Evolutionary conservation across 768 basidiomycete species (phyloP).

Genomic region (Suillus cothurnatus): DNA sequence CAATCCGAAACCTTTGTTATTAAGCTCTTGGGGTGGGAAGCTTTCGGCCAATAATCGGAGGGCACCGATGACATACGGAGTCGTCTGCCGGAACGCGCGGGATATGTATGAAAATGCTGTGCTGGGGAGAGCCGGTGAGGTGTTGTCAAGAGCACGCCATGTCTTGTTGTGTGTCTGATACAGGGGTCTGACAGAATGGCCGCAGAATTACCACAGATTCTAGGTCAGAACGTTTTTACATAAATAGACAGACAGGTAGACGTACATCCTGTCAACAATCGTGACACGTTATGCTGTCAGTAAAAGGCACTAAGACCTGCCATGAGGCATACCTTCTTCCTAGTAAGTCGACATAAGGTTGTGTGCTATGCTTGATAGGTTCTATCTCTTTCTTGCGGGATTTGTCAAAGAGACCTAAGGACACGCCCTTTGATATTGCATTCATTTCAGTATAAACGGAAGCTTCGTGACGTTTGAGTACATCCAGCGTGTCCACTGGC

Average conservation of each 20-base stretch:
- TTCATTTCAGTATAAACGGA: slow-evolving; percentile 95
- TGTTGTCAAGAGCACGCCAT: slow-evolving; percentile 83
- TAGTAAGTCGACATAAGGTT: slow-evolving; percentile 88
- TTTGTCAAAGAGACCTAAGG: slow-evolving; percentile 73
- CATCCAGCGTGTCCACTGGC: neutral
- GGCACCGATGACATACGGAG: slow-evolving; percentile 77
- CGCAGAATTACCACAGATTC: too few species aligned
- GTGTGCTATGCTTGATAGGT: slow-evolving; percentile 56
- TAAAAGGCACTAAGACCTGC: neutral
- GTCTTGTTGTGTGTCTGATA: slow-evolving; percentile 67
- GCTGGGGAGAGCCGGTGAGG: slow-evolving; percentile 68
- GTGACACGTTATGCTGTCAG: slow-evolving; percentile 2
- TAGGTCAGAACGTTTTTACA: neutral
- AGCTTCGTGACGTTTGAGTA: slow-evolving; percentile 45
- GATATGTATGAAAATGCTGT: slow-evolving; percentile 85
- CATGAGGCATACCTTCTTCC: slow-evolving; percentile 56
- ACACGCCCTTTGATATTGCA: slow-evolving; percentile 81
- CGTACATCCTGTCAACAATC: slow-evolving; percentile 41
- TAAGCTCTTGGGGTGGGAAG: slow-evolving; percentile 60
- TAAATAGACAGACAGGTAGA: slow-evolving; percentile 5
- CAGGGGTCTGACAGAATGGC: slow-evolving; percentile 59
- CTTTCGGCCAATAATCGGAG: slow-evolving; percentile 67
- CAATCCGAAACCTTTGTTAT: slow-evolving; percentile 68
- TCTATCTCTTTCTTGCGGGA: slow-evolving; percentile 57
- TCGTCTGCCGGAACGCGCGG: slow-evolving; percentile 76